phyloP scores from a whole-genome alignment of 352 stramenopile species.

The Pythium guiyangense region DNA sequence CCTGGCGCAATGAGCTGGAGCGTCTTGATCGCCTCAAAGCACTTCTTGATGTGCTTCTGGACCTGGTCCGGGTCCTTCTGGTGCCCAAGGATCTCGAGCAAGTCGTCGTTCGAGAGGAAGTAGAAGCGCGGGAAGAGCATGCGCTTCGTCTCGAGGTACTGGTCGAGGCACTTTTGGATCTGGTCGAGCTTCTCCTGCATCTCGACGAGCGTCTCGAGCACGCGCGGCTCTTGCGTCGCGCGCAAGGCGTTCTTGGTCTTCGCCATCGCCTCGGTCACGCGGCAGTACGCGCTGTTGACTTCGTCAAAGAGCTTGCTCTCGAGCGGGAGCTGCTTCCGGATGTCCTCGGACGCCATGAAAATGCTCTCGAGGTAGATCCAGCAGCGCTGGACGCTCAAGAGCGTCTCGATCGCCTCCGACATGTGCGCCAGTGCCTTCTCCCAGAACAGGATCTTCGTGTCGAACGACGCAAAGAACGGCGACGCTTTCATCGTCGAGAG shows the following conservation, averaged over 20 bases:
- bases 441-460: conserved; percentile 86
- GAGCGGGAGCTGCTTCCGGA: conserved; percentile 90
- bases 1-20: conserved; percentile 60
- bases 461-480: conserved; percentile 91
- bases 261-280: conserved; percentile 70
- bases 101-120: conserved; percentile 87
- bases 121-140: conserved; percentile 88
- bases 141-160: conserved; percentile 86
- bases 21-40: conserved; percentile 89
- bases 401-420: conserved; percentile 88
- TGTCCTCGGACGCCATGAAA: conserved; percentile 94
- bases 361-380: conserved; percentile 96
- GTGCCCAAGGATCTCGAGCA: conserved; percentile 83
- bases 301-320: conserved; percentile 85
- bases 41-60: conserved; percentile 91
- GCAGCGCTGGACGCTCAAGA: conserved; percentile 89
- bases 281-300: conserved; percentile 76
- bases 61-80: conserved; percentile 88
- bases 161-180: conserved; percentile 85
- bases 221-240: conserved; percentile 53
- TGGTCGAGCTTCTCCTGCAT: conserved; percentile 88
- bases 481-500: conserved; percentile 93
- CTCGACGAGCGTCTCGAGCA: conserved; percentile 61
- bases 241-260: conserved; percentile 74
- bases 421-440: conserved; percentile 81